phyloP scores from a whole-genome alignment of 1,284 basidiomycete genomes.

The Melampsora larici-populina region DNA sequence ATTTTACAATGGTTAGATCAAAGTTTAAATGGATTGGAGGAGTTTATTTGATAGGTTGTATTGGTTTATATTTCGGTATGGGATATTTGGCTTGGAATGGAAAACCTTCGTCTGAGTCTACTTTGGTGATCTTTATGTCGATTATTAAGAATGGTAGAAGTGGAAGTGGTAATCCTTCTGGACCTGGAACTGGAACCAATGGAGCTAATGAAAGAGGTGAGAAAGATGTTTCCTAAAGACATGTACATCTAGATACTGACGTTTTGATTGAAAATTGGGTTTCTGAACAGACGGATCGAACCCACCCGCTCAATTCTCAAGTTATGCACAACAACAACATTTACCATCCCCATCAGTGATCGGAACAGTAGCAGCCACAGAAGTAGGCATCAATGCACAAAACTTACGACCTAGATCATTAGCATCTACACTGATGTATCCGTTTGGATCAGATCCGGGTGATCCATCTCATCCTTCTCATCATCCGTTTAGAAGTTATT shows the following conservation, averaged over 20 bases:
- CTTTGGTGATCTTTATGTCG: slow-evolving; percentile 32
- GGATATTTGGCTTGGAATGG: slow-evolving; percentile 25
- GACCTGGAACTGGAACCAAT: neutral
- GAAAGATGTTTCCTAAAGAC: too few species aligned
- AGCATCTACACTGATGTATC: too few species aligned
- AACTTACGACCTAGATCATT: too few species aligned
- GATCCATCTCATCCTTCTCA: too few species aligned
- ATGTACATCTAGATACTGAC: too few species aligned
- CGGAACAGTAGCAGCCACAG: too few species aligned
- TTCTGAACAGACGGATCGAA: neutral
- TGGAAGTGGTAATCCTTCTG: neutral
- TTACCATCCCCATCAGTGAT: neutral
- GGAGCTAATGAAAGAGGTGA: neutral
- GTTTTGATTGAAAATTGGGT: too few species aligned
- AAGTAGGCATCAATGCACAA: too few species aligned
- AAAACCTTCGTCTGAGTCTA: slow-evolving; percentile 16
- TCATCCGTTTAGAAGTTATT: neutral
- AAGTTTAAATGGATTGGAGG: slow-evolving; percentile 9
- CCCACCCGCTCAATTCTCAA: neutral
- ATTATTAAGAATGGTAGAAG: slow-evolving; percentile 23
- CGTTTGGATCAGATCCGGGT: neutral
- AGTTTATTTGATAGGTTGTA: neutral
- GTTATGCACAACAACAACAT: neutral
- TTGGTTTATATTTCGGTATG: neutral
- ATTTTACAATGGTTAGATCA: neutral